phyloP scores from a whole-genome alignment of 1,139 yeast species.

The Hemisphaericaspora subhashii region DNA sequence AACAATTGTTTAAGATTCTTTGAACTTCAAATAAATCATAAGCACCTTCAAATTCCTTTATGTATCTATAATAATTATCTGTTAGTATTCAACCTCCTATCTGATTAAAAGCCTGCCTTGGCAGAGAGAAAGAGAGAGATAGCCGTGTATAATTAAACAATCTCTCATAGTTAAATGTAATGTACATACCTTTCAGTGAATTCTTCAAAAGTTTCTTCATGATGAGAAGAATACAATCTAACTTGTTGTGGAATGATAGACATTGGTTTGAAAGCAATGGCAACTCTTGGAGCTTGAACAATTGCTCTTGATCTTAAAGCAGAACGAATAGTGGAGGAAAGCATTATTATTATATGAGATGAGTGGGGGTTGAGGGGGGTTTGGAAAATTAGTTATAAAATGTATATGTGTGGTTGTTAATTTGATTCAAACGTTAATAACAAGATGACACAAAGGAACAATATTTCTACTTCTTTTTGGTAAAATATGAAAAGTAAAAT shows the following conservation, averaged over 20 bases:
- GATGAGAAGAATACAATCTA: constrained; percentile 71
- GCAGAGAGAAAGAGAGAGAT: too few relatives aligned
- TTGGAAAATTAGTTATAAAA: too few relatives aligned
- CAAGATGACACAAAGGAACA: background rate
- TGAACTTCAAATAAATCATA: constrained; percentile 97
- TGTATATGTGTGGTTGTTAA: background rate
- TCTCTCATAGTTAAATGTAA: too few relatives aligned
- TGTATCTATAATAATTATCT: constrained; percentile 57
- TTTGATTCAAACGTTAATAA: too few relatives aligned
- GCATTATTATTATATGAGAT: constrained; percentile 27
- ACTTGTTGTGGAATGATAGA: constrained; percentile 22
- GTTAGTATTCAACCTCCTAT: too few relatives aligned
- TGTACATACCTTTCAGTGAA: constrained; percentile 70
- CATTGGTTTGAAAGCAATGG: constrained; percentile 19
- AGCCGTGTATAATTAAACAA: too few relatives aligned
- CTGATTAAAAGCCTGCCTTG: background rate
- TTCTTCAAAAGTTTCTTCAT: constrained; percentile 92
- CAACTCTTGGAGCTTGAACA: constrained; percentile 27
- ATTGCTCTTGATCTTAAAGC: constrained; percentile 48
- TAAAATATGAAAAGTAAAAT: too few relatives aligned
- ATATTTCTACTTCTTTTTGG: background rate
- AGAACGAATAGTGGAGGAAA: constrained; percentile 53
- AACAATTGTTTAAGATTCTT: constrained; percentile 85
- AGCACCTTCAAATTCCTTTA: constrained; percentile 96
- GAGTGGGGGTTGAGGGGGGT: background rate